phyloP scores from a whole-genome alignment of 1,139 yeast species.

The Candida pseudoviswanathii region DNA sequence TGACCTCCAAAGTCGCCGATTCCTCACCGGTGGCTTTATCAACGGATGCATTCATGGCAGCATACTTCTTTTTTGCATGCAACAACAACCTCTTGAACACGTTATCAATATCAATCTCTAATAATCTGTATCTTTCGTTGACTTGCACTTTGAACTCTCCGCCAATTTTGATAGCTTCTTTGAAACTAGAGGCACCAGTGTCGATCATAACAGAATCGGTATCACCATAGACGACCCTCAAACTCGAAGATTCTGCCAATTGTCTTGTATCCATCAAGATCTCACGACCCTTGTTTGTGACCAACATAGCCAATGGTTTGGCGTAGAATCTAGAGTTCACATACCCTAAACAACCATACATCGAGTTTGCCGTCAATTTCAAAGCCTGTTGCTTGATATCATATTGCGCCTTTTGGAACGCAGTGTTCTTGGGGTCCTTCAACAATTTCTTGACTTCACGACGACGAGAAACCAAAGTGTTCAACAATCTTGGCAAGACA shows the following conservation, averaged over 20 bases:
- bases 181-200: constrained; percentile 70
- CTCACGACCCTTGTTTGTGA: constrained; percentile 94
- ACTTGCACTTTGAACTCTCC: constrained; percentile 81
- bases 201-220: constrained; percentile 99
- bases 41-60: constrained; percentile 72
- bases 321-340: constrained; percentile 93
- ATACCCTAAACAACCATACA: constrained; percentile 98
- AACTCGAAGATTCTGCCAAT: constrained; percentile 80
- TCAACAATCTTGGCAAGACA: constrained; percentile 81
- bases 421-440: constrained; percentile 69
- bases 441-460: constrained; percentile 86
- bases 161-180: constrained; percentile 82
- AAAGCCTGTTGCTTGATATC: constrained; percentile 96
- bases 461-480: constrained; percentile 86
- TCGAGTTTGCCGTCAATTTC: constrained; percentile 95
- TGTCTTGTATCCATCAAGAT: constrained; percentile 92
- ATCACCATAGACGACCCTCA: constrained; percentile 95
- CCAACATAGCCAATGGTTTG: constrained; percentile 92
- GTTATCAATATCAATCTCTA: constrained; percentile 95
- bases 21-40: constrained; percentile 54
- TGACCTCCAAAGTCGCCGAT: constrained; percentile 70
- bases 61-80: constrained; percentile 98
- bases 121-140: constrained; percentile 80
- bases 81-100: constrained; percentile 82
- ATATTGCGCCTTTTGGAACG: constrained; percentile 72